phyloP scores from a whole-genome alignment of 495 filamentous ascomycete genomes.

The Daldinia vernicosa region DNA sequence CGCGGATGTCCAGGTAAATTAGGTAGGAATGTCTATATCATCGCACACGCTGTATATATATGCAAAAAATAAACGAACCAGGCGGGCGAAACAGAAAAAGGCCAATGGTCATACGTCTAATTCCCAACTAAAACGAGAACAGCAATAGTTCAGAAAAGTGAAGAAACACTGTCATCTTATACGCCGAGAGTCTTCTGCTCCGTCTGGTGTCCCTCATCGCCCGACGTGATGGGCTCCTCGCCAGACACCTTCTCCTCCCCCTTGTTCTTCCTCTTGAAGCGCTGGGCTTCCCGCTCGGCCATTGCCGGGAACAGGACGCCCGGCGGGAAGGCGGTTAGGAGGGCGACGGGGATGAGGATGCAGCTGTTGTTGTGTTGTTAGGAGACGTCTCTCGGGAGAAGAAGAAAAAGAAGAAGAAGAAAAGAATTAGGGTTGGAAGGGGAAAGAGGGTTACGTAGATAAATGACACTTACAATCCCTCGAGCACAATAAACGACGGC shows the following conservation, averaged over 20 bases:
- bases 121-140: not conserved
- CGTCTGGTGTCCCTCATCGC: conserved; percentile 15
- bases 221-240: conserved; percentile 8
- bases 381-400: not conserved
- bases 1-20: not conserved
- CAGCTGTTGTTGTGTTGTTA: conserved; percentile 39
- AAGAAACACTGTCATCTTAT: not conserved
- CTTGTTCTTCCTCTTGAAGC: conserved; percentile 24
- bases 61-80: not conserved
- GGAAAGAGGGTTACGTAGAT: not conserved
- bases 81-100: not conserved
- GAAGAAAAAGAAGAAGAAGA: not conserved
- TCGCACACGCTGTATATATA: not conserved
- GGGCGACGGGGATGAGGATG: conserved; percentile 48
- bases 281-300: conserved; percentile 44
- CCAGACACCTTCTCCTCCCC: not conserved
- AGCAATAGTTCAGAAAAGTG: not conserved
- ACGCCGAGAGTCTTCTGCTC: conserved; percentile 17
- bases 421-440: too few relatives aligned
- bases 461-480: conserved; percentile 53
- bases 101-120: not conserved
- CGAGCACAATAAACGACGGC: conserved; percentile 68
- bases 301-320: conserved; percentile 54
- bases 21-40: not conserved
- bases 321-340: conserved; percentile 50